Evolutionary conservation across 345 rosid genomes (phyloP).

Genomic region (Aegle marmelos): DNA sequence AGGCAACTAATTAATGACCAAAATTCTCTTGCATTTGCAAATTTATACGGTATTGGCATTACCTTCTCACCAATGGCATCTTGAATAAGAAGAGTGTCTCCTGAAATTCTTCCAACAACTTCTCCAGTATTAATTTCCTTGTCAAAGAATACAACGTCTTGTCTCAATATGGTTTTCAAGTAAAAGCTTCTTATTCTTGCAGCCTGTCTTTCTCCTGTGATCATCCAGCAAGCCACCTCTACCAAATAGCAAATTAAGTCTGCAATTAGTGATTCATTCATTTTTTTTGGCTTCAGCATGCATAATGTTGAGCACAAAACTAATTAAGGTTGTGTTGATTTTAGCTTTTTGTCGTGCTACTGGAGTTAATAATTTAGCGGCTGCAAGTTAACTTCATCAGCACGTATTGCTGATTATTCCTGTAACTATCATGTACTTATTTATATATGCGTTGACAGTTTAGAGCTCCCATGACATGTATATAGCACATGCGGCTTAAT

Average conservation of each 20-base stretch:
- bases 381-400: too few relatives aligned
- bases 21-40: not conserved
- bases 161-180: constrained; percentile 60
- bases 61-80: constrained; percentile 84
- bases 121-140: constrained; percentile 66
- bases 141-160: constrained; percentile 68
- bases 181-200: constrained; percentile 54
- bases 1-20: not conserved
- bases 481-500: too few relatives aligned
- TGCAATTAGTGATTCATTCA: too few relatives aligned
- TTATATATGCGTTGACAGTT: too few relatives aligned
- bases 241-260: constrained; percentile 5
- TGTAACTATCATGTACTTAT: too few relatives aligned
- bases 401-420: too few relatives aligned
- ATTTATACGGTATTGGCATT: not conserved
- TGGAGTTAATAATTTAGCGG: too few relatives aligned
- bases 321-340: not conserved
- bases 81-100: constrained; percentile 74
- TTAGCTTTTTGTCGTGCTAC: not conserved
- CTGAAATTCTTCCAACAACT: constrained; percentile 62
- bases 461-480: too few relatives aligned
- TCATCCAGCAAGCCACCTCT: constrained; percentile 86
- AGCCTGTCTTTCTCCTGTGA: constrained; percentile 69
- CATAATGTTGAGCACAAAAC: not conserved
- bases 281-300: not conserved